A percentile compares a stretch with the other conserved stretches of the same genome.
phyloP scores from a whole-genome alignment of 495 filamentous ascomycete genomes.

The Cercophora newfieldiana region DNA sequence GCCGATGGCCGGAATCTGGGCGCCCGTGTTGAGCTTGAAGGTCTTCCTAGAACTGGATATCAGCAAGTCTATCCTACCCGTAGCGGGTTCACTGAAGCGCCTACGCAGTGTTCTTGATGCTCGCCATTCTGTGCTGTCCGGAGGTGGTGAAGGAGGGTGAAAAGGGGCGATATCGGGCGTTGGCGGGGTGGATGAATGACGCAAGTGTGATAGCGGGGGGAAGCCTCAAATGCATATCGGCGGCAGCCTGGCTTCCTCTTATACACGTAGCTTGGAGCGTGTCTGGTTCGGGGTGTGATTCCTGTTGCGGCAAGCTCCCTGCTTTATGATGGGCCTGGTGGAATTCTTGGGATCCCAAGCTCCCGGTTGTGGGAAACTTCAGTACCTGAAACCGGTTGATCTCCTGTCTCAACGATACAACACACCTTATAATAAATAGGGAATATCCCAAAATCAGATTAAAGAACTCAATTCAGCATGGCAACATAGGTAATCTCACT shows the following conservation, averaged over 20 bases:
- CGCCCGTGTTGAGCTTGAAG: conserved; percentile 77
- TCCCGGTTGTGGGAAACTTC: not conserved
- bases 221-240: not conserved
- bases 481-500: too few species aligned
- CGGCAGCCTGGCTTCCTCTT: not conserved
- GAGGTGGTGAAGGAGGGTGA: not conserved
- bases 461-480: too few species aligned
- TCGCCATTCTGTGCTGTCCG: conserved; percentile 31
- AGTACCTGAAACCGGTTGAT: not conserved
- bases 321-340: not conserved
- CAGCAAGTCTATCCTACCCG: not conserved
- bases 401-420: too few species aligned
- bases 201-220: not conserved
- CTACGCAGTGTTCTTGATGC: conserved; percentile 39
- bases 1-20: conserved; percentile 76
- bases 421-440: too few species aligned
- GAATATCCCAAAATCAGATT: too few species aligned
- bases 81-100: not conserved
- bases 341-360: not conserved
- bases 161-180: not conserved
- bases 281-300: not conserved
- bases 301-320: not conserved
- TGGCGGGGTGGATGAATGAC: not conserved
- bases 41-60: conserved; percentile 46
- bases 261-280: not conserved